Evolutionary conservation across 257 asterid genomes (phyloP), one percentile per base, ranked within the genome.

Genomic region (Scutellaria minor): DNA sequence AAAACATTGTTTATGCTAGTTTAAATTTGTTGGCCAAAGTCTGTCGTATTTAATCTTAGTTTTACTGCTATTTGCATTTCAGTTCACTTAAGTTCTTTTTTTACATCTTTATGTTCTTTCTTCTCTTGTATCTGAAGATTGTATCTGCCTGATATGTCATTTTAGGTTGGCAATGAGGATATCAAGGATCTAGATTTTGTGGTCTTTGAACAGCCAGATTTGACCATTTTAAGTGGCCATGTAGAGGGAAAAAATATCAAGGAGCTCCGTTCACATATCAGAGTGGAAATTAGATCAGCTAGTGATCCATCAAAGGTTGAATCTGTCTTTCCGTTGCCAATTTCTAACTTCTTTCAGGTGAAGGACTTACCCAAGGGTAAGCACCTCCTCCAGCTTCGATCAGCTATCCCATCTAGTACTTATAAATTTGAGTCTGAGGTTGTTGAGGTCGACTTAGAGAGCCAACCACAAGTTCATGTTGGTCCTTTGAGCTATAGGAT

Each of bases 321-420:
- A 74, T 85, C 95, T 14, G 81, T 78, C 71, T 84, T 91, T 75
- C 98, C 97, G n/a, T 79, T 93, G 90, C 97, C 98, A 46, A 63
- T 88, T 55, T 91, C 98, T 40, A 91, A 91, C 85, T 91, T 88
- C 83, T 93, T 93, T 80, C 96, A 88, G 89, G 94, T 89, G 90
- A 93, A 88, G 84, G 96, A 85, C 88, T 84, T 93, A 76, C 96
- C 96, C 14, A 89, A 85, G 83, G 92, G 91, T 68, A 93, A 89
- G 79, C 96, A 88, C 77, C 89, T 91, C 54, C 70, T 91, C 73
- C 98, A 89, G 83, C 93, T 91, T 63, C 89, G 91, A 77, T 86
- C 90, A 52, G 73, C 89, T 69, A 68, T 81, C 76, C 86, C 89
- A 72, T 75, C 92, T 12, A 77, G 73, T 64, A 73, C 83, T 51